A percentile compares a stretch with the other conserved stretches of the same genome.
Evolutionary conservation across 2,329 filamentous ascomycete genomes (phyloP).

Genomic region (Penicillium hordei): DNA sequence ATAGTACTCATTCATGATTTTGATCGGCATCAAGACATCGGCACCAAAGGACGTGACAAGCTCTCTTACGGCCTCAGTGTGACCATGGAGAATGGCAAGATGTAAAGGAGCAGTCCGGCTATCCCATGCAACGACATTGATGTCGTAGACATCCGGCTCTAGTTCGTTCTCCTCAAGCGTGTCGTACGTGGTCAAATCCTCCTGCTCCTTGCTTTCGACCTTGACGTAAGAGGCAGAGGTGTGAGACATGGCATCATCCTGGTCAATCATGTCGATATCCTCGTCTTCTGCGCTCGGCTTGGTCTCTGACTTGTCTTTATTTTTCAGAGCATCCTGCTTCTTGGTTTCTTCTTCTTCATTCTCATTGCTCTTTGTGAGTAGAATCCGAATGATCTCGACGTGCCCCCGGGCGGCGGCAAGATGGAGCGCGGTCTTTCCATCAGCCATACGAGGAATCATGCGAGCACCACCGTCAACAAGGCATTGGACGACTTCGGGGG

Average conservation of each 20-base stretch:
- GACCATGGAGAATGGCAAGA: slow-evolving; percentile 72
- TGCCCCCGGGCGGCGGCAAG: slow-evolving; percentile 71
- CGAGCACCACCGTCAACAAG: slow-evolving; percentile 72
- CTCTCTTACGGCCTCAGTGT: slow-evolving; percentile 65
- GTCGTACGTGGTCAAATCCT: slow-evolving; percentile 42
- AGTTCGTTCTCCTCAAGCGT: slow-evolving; percentile 57
- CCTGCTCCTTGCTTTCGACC: slow-evolving; percentile 46
- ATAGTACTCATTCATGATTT: slow-evolving; percentile 51
- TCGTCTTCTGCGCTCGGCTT: slow-evolving; percentile 19
- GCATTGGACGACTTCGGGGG: slow-evolving; percentile 66
- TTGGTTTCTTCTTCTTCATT: slow-evolving; percentile 60
- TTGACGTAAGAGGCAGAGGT: slow-evolving; percentile 76
- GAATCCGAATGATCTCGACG: slow-evolving; percentile 65
- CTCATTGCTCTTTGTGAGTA: slow-evolving; percentile 67
- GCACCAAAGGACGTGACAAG: slow-evolving; percentile 73
- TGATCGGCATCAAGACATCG: slow-evolving; percentile 73
- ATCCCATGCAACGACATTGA: slow-evolving; percentile 80
- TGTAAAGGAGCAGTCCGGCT: slow-evolving; percentile 71
- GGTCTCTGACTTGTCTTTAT: neutral
- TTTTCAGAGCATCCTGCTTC: slow-evolving; percentile 26
- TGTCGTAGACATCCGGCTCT: slow-evolving; percentile 76
- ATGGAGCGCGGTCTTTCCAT: slow-evolving; percentile 80
- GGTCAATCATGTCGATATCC: slow-evolving; percentile 30
- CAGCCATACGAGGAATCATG: slow-evolving; percentile 71
- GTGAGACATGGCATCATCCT: slow-evolving; percentile 50